phyloP scores from a whole-genome alignment of 2,329 filamentous ascomycete genomes.

The Domatiomyces catenatus region DNA sequence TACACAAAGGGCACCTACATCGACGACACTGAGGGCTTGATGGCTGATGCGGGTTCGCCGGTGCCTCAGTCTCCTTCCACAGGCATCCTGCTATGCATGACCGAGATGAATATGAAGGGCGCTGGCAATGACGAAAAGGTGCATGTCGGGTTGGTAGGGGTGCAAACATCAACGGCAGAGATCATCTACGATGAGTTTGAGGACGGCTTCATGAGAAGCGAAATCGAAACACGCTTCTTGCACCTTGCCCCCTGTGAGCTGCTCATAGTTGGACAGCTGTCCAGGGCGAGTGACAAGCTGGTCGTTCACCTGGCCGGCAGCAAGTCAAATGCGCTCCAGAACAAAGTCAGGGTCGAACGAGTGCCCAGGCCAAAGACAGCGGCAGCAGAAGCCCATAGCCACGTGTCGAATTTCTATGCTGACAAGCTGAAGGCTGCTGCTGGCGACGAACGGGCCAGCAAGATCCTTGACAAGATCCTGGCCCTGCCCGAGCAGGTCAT shows the following conservation, averaged over 20 bases:
- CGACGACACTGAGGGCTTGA: conserved; percentile 74
- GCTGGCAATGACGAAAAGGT: conserved; percentile 86
- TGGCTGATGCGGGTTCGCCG: conserved; percentile 37
- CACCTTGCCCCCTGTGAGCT: conserved; percentile 96
- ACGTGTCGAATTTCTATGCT: conserved; percentile 86
- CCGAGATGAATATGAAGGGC: conserved; percentile 64
- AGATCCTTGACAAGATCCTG: conserved; percentile 71
- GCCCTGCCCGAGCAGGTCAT: conserved; percentile 73
- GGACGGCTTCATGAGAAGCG: conserved; percentile 91
- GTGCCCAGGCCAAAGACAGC: conserved; percentile 63
- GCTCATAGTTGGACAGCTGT: conserved; percentile 77
- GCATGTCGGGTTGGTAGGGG: conserved; percentile 76
- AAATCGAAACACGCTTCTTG: conserved; percentile 85
- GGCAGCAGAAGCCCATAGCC: conserved; percentile 69
- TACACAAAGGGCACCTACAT: conserved; percentile 98
- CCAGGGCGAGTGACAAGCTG: conserved; percentile 81
- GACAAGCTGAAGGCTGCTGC: conserved; percentile 55
- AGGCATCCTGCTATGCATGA: conserved; percentile 87
- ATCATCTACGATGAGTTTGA: conserved; percentile 94
- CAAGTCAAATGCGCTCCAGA: conserved; percentile 82
- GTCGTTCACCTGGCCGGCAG: conserved; percentile 78
- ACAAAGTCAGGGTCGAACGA: conserved; percentile 72
- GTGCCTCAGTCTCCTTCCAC: conserved; percentile 47
- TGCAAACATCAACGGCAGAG: conserved; percentile 89
- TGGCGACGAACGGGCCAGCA: conserved; percentile 41